These are phyloP conservation scores for Asterophora lycoperdoides DNA, from an alignment of 768 basidiomycete genomes.

Conservation along the genomic window DNA sequence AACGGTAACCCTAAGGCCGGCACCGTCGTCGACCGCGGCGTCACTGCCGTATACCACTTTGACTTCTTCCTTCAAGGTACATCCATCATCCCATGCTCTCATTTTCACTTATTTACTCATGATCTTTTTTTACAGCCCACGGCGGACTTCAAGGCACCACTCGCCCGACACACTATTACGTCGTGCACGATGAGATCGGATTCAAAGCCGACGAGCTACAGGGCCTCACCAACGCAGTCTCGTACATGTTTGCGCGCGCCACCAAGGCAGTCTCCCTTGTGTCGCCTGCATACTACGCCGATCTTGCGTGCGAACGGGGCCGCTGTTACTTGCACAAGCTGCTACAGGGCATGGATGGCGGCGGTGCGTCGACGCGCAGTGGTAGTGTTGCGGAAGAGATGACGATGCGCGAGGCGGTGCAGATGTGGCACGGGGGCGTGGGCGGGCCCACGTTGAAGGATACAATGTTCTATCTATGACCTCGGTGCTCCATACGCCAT, in stretches of 20 bases:
- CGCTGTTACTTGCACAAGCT: constrained; percentile 75
- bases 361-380: constrained; percentile 31
- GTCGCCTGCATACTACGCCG: constrained; percentile 81
- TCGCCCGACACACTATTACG: constrained; percentile 74
- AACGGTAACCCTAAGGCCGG: constrained; percentile 76
- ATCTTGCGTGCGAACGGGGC: constrained; percentile 61
- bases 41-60: constrained; percentile 62
- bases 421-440: constrained; percentile 56
- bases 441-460: constrained; percentile 46
- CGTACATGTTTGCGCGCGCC: constrained; percentile 81
- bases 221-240: constrained; percentile 60
- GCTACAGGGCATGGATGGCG: constrained; percentile 44
- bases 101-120: neutral
- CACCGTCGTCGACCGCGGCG: constrained; percentile 78
- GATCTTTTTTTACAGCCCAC: constrained; percentile 46
- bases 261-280: constrained; percentile 83
- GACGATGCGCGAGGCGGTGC: constrained; percentile 49
- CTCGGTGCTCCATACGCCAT: neutral
- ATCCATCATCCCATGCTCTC: neutral
- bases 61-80: constrained; percentile 68
- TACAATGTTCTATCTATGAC: constrained; percentile 74
- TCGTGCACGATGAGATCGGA: constrained; percentile 74
- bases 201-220: constrained; percentile 71
- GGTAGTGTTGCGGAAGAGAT: constrained; percentile 46
- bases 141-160: constrained; percentile 72